phyloP scores from a whole-genome alignment of 2,329 filamentous ascomycete genomes.

The Pseudogymnoascus sp. region DNA sequence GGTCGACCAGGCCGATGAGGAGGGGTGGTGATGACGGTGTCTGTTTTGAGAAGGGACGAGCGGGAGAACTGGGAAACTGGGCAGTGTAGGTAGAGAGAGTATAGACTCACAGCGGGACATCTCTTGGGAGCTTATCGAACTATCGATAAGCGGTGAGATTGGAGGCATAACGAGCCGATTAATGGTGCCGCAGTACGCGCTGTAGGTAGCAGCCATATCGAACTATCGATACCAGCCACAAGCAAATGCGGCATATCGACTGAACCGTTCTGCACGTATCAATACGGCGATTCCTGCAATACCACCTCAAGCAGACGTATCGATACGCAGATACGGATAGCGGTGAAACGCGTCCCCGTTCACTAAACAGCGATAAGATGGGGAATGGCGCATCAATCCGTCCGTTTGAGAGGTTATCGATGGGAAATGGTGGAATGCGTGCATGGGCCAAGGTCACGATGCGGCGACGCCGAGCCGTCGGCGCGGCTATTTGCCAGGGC shows the following conservation, averaged over 20 bases:
- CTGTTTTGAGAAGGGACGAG: background rate
- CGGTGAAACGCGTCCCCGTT: background rate
- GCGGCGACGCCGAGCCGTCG: constrained; percentile 2
- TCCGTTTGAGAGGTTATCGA: constrained; percentile 1
- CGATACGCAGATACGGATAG: background rate
- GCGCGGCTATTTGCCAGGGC: constrained; percentile 5
- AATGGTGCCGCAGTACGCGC: background rate
- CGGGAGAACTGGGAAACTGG: background rate
- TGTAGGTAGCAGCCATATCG: background rate
- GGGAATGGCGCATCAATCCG: background rate
- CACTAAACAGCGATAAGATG: background rate
- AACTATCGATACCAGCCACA: background rate
- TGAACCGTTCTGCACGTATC: background rate
- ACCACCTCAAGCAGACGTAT: background rate
- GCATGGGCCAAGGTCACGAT: background rate
- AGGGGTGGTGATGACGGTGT: background rate
- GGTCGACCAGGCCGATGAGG: background rate
- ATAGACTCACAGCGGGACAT: background rate
- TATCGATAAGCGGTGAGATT: constrained; percentile 2
- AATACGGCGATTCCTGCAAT: background rate
- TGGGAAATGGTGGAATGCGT: background rate
- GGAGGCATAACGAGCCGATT: background rate
- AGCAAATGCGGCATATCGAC: background rate
- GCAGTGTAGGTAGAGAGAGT: background rate
- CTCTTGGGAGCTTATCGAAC: background rate